These are phyloP conservation scores for Fomitiporia mediterranea DNA, from an alignment of 1,284 basidiomycete species.

Conservation along the genomic window DNA sequence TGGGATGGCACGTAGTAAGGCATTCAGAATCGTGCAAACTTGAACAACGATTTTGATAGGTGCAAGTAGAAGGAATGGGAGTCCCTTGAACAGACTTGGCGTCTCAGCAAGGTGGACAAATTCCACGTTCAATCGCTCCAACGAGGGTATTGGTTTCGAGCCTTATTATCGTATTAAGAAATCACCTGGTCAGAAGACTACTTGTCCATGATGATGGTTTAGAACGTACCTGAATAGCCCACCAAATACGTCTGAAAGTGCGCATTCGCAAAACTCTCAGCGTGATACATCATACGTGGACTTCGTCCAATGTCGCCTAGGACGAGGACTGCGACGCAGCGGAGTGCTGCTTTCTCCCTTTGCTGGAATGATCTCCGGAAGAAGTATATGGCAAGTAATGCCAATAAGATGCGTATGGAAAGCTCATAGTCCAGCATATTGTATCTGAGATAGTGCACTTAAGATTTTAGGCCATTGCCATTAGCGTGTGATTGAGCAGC, in stretches of 20 bases:
- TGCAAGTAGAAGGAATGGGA: slow-evolving; percentile 76
- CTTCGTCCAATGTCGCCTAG: slow-evolving; percentile 94
- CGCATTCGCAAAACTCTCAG: slow-evolving; percentile 82
- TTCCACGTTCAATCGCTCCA: slow-evolving; percentile 61
- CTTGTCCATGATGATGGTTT: background rate
- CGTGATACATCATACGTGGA: slow-evolving; percentile 99
- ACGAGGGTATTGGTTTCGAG: slow-evolving; percentile 65
- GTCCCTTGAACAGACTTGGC: slow-evolving; percentile 45
- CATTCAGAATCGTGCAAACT: slow-evolving; percentile 55
- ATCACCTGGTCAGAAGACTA: too few species aligned
- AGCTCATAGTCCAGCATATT: background rate
- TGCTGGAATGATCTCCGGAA: slow-evolving; percentile 10
- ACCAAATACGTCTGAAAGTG: slow-evolving; percentile 80
- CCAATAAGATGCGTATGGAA: background rate
- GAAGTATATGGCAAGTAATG: background rate
- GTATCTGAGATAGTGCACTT: background rate
- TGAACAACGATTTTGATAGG: slow-evolving; percentile 81
- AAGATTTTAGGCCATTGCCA: too few species aligned
- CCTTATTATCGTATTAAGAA: slow-evolving; percentile 40
- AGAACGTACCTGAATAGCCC: slow-evolving; percentile 73
- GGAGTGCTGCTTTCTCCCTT: slow-evolving; percentile 25
- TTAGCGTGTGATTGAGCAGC: too few species aligned
- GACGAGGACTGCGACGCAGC: slow-evolving; percentile 84
- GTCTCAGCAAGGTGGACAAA: slow-evolving; percentile 66
- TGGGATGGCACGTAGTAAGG: slow-evolving; percentile 57